Conservation (phyloP, 1,284 basidiomycete species). For the Schizopora paradoxa region DNA sequence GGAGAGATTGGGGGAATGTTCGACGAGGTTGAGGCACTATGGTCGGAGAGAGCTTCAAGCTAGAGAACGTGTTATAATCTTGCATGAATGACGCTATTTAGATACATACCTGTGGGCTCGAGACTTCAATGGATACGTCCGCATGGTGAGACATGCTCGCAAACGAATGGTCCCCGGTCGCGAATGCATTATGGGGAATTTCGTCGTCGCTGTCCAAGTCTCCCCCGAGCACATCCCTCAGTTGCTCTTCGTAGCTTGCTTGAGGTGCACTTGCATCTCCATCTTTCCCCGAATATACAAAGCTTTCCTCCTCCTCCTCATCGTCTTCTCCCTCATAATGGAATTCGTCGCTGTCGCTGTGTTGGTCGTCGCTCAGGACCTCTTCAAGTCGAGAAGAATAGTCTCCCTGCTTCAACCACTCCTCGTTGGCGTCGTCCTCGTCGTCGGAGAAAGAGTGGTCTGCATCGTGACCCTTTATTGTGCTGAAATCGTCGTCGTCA, state of each 20-base stretch:
- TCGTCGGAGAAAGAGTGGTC: slow-evolving; percentile 23
- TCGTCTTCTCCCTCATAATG: slow-evolving; percentile 35
- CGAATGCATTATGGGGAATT: slow-evolving; percentile 36
- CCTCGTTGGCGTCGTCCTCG: slow-evolving; percentile 27
- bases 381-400: slow-evolving; percentile 74
- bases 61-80: slow-evolving; percentile 21
- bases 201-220: slow-evolving; percentile 48
- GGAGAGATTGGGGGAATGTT: slow-evolving; percentile 30
- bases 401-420: slow-evolving; percentile 35
- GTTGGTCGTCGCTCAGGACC: slow-evolving; percentile 53
- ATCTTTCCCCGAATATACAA: slow-evolving; percentile 69
- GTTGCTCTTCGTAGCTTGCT: slow-evolving; percentile 54
- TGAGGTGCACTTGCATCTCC: slow-evolving; percentile 35
- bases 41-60: slow-evolving; percentile 38
- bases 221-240: slow-evolving; percentile 67
- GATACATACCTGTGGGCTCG: slow-evolving; percentile 4
- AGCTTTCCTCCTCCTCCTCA: slow-evolving; percentile 55
- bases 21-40: slow-evolving; percentile 41
- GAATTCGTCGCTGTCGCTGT: slow-evolving; percentile 32
- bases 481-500: slow-evolving; percentile 10
- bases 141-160: slow-evolving; percentile 7
- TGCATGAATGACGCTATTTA: slow-evolving; percentile 15
- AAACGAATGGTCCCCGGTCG: slow-evolving; percentile 36
- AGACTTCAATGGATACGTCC: slow-evolving; percentile 8
- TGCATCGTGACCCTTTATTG: slow-evolving; percentile 8